These are phyloP conservation scores for Lachnellula suecica DNA, from an alignment of 2,329 filamentous ascomycete species.

Conservation along the genomic window DNA sequence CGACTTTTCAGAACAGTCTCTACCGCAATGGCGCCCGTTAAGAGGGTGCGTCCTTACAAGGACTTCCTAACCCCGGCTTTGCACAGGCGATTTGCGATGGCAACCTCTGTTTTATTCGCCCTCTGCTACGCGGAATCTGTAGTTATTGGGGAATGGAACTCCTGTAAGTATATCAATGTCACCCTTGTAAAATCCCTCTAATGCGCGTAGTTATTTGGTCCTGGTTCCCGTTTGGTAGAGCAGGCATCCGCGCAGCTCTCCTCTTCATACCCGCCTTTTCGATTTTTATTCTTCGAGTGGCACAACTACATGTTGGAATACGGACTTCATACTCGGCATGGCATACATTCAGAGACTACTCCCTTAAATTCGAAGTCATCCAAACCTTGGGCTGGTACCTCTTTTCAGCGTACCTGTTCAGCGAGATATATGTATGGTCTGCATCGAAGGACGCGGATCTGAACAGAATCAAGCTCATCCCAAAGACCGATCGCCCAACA, in stretches of 20 bases:
- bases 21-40: slow-evolving; percentile 32
- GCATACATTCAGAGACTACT: slow-evolving; percentile 59
- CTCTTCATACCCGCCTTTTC: slow-evolving; percentile 75
- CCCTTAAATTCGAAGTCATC: slow-evolving; percentile 55
- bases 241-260: slow-evolving; percentile 71
- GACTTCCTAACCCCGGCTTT: slow-evolving; percentile 88
- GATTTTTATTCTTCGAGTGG: slow-evolving; percentile 82
- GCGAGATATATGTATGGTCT: slow-evolving; percentile 78
- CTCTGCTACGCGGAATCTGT: slow-evolving; percentile 75
- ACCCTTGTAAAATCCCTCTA: slow-evolving; percentile 3
- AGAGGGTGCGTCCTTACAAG: slow-evolving; percentile 40
- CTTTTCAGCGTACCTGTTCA: slow-evolving; percentile 76
- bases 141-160: slow-evolving; percentile 66
- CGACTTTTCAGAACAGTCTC: too few species aligned
- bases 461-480: slow-evolving; percentile 69
- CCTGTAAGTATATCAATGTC: slow-evolving; percentile 51
- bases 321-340: slow-evolving; percentile 70
- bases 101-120: slow-evolving; percentile 66
- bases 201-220: slow-evolving; percentile 69
- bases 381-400: slow-evolving; percentile 76
- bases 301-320: slow-evolving; percentile 73
- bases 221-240: slow-evolving; percentile 78
- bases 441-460: slow-evolving; percentile 60
- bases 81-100: slow-evolving; percentile 82
- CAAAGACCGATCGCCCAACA: slow-evolving; percentile 68